Base-by-base conservation (phyloP, 345 rosid genomes). In the Salix purpurea region DNA sequence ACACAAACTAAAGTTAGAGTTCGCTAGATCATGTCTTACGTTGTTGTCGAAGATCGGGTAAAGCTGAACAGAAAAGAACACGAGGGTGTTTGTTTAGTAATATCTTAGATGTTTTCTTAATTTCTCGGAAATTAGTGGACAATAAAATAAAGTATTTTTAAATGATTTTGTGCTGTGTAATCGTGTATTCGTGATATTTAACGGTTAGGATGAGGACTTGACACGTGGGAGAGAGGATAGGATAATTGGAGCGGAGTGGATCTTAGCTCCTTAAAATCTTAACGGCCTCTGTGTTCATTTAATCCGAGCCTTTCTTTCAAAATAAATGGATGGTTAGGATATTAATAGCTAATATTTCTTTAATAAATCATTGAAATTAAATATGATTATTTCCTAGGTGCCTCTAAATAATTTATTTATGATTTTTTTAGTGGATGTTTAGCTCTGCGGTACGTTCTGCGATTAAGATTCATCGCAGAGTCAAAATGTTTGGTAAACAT, bases 381-480 rank as follows among this genome's bases (percentile, higher is more conserved):
- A 40, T 40, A 40, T 40, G 12, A 40, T 40, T 9, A 40, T 40
- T 40, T 40, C 12, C 12, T 10, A 40, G 9, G 3, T 40, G 44
- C 12, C 44, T 40, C 44, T 40, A 40, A 40, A 39, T 2, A 39
- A 9, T 39, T 40, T 40, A 40, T 2, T 40, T 40, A 9, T 9
- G 3, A 40, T 9, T 8, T 40, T 39, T 39, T 40, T 34, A 30
- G 32, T 30, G 32, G 32, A 0, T 3, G 4, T 30, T 30, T 30
- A 0, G 32, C 32, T 30, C 4, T 30, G 4, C 4, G 0, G 32
- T 30, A 0, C 0, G 32, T 30, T 3, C 4, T 3, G 32, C 32
- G 32, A 30, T 30, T 30, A 0, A 30, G 4, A 0, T 4, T 30
- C 4, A 30, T 0, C 32, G 4, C 32, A 30, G 0, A 30, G 4